These are phyloP conservation scores for Botrytis tulipae DNA, from an alignment of 2,329 filamentous ascomycete species.

Conservation along the genomic window DNA sequence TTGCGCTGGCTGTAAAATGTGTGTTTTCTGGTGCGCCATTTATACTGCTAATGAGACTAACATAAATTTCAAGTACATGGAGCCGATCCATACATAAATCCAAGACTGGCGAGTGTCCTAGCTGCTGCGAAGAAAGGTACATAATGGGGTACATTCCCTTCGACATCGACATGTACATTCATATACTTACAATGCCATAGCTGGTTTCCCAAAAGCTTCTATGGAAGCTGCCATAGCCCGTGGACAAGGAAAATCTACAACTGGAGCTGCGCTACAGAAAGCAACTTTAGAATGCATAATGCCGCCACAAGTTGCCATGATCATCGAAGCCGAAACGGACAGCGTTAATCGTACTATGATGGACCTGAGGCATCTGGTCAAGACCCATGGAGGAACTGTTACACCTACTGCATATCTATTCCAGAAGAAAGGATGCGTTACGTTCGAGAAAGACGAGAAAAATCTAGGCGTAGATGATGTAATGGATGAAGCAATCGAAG, in stretches of 20 bases:
- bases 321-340: constrained; percentile 85
- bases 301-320: constrained; percentile 66
- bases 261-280: constrained; percentile 72
- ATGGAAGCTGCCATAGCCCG: constrained; percentile 86
- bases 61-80: constrained; percentile 61
- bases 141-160: constrained; percentile 33
- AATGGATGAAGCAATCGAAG: constrained; percentile 79
- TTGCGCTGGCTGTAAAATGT: constrained; percentile 75
- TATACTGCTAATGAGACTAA: constrained; percentile 21
- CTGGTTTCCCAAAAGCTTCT: constrained; percentile 75
- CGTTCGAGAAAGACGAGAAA: constrained; percentile 60
- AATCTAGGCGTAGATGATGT: constrained; percentile 61
- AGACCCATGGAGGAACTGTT: constrained; percentile 65
- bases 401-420: constrained; percentile 84
- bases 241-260: constrained; percentile 78
- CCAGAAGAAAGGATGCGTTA: constrained; percentile 71
- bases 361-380: constrained; percentile 70
- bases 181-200: constrained; percentile 41
- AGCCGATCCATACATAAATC: constrained; percentile 69
- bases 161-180: constrained; percentile 13
- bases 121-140: constrained; percentile 74
- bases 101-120: constrained; percentile 71
- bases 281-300: constrained; percentile 79
- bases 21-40: constrained; percentile 34
- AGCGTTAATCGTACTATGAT: constrained; percentile 71